phyloP scores from a whole-genome alignment of 1,139 yeast genomes.

The Saccharomycopsis hybrid region DNA sequence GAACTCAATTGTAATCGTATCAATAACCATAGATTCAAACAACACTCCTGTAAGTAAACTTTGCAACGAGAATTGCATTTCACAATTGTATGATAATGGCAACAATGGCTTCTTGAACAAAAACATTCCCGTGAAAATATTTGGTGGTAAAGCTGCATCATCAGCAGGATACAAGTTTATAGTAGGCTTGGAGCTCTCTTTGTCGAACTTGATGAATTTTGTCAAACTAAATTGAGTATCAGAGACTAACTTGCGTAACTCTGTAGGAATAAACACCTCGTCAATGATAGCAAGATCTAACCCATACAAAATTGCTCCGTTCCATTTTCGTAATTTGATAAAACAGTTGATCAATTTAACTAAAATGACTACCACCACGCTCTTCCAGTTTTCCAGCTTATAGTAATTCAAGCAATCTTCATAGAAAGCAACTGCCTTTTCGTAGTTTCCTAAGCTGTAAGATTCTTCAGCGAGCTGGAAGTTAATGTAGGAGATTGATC shows the following conservation, averaged over 20 bases:
- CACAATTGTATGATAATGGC: conserved; percentile 25
- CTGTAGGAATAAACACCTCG: conserved; percentile 1
- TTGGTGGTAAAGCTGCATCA: conserved; percentile 19
- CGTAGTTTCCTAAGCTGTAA: conserved; percentile 29
- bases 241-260: neutral
- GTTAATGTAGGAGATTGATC: conserved; percentile 37
- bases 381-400: conserved; percentile 31
- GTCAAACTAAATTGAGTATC: neutral
- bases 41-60: conserved; percentile 27
- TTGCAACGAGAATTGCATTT: conserved; percentile 29
- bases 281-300: conserved; percentile 27
- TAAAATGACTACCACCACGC: conserved; percentile 27
- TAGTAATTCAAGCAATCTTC: conserved; percentile 31
- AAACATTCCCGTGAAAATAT: conserved; percentile 24
- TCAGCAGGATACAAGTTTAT: conserved; percentile 26
- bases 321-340: conserved; percentile 26
- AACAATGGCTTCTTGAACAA: conserved; percentile 24
- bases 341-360: conserved; percentile 32
- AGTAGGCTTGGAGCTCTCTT: conserved; percentile 18
- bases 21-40: conserved; percentile 22
- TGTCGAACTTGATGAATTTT: conserved; percentile 5
- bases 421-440: conserved; percentile 38
- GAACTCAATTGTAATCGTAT: conserved; percentile 24
- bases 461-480: conserved; percentile 47
- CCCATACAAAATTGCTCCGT: conserved; percentile 28